Percentiles rank a stretch among this genome's conserved stretches.
phyloP scores from a whole-genome alignment of 202 grass and related monocot species.

The Elaeis oleifera region DNA sequence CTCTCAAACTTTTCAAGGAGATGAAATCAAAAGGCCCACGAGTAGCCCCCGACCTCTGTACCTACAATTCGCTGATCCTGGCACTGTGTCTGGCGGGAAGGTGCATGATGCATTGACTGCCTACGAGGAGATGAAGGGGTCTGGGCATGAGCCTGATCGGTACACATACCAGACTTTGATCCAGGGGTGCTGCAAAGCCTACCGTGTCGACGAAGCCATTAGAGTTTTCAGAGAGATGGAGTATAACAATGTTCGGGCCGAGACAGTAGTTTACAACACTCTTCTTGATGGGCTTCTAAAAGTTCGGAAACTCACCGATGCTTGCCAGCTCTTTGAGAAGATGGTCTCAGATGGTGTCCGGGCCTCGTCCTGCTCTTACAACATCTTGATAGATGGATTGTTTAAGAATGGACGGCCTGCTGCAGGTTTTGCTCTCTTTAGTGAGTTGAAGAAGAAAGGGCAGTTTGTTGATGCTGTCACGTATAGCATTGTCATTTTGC shows the following conservation, averaged over 20 bases:
- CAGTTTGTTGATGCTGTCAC: slow-evolving; percentile 70
- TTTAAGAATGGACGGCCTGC: slow-evolving; percentile 67
- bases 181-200: slow-evolving; percentile 76
- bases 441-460: slow-evolving; percentile 69
- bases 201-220: slow-evolving; percentile 51
- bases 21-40: slow-evolving; percentile 47
- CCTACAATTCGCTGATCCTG: slow-evolving; percentile 63
- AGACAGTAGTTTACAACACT: slow-evolving; percentile 63
- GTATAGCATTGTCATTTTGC: slow-evolving; percentile 71
- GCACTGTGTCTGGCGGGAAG: slow-evolving; percentile 42
- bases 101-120: slow-evolving; percentile 38
- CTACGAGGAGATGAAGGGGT: slow-evolving; percentile 61
- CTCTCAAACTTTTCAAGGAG: slow-evolving; percentile 47
- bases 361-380: slow-evolving; percentile 66
- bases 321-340: slow-evolving; percentile 68
- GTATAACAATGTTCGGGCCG: slow-evolving; percentile 29
- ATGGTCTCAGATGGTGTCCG: slow-evolving; percentile 65
- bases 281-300: slow-evolving; percentile 79
- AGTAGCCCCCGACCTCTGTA: slow-evolving; percentile 54
- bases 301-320: slow-evolving; percentile 67
- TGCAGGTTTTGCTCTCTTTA: slow-evolving; percentile 62
- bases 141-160: slow-evolving; percentile 41
- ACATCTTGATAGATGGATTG: slow-evolving; percentile 73
- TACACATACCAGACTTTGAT: slow-evolving; percentile 59
- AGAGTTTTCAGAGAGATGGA: slow-evolving; percentile 70